phyloP scores from a whole-genome alignment of 139 green algal genomes.

The Tetradesmus obliquus region DNA sequence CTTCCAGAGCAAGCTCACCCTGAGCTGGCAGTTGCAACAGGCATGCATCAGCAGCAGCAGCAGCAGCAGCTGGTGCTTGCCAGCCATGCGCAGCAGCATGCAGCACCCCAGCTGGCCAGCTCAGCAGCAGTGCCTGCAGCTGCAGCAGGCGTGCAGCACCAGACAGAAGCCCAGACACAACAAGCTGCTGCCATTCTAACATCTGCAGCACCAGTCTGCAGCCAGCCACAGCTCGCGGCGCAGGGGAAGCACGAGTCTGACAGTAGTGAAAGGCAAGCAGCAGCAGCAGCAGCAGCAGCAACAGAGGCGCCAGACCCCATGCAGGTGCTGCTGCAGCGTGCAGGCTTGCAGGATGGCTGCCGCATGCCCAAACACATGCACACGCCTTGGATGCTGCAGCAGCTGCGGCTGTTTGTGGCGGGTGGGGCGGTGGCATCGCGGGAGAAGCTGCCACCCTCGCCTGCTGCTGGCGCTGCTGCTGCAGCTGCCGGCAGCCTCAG shows the following conservation, averaged over 20 bases:
- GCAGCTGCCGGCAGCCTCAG: neutral
- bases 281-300: neutral
- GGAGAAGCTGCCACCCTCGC: neutral
- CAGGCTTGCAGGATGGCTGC: neutral
- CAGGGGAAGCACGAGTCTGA: neutral
- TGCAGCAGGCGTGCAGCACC: neutral
- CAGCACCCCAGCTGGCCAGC: neutral
- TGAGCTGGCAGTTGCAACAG: neutral
- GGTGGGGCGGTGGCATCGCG: neutral
- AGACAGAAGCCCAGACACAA: neutral
- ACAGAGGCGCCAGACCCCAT: neutral
- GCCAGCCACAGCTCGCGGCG: neutral
- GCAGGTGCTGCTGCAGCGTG: neutral
- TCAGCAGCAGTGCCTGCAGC: neutral
- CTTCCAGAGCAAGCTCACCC: neutral
- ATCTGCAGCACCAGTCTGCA: neutral
- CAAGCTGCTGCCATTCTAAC: neutral
- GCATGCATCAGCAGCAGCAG: slow-evolving; percentile 4
- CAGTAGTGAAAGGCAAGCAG: neutral
- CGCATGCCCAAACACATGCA: neutral
- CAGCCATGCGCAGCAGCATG: neutral
- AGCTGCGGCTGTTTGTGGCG: slow-evolving; percentile 5
- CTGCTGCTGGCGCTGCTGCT: neutral
- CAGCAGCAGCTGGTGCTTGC: neutral
- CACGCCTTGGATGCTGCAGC: slow-evolving; percentile 19